These are phyloP conservation scores for Fusarium denticulatum DNA, from an alignment of 2,329 filamentous ascomycete species.

Conservation along the genomic window DNA sequence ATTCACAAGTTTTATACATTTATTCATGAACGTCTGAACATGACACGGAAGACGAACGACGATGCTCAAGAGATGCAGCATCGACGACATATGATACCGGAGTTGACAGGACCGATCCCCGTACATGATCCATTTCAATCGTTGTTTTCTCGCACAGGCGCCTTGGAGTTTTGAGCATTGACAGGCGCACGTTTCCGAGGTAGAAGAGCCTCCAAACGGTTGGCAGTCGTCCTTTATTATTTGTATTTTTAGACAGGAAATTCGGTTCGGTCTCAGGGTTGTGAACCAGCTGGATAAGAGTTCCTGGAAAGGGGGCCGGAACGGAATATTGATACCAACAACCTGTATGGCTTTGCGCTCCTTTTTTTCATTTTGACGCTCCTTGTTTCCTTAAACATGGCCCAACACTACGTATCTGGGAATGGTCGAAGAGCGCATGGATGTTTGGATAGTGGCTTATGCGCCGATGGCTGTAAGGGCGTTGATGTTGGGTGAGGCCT, in stretches of 20 bases:
- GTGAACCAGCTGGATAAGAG: constrained; percentile 25
- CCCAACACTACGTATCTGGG: background rate
- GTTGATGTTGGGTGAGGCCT: constrained; percentile 17
- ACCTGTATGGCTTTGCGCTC: constrained; percentile 33
- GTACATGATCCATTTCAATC: constrained; percentile 39
- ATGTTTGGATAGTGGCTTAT: constrained; percentile 12
- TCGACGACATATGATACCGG: constrained; percentile 35
- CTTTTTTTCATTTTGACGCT: constrained; percentile 12
- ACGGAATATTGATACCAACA: constrained; percentile 41
- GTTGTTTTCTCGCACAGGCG: constrained; percentile 43
- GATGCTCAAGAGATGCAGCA: constrained; percentile 22
- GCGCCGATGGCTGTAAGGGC: background rate
- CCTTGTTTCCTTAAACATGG: constrained; percentile 4
- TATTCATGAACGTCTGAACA: background rate
- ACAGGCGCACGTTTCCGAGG: constrained; percentile 28
- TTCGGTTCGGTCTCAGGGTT: constrained; percentile 2
- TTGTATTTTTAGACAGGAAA: constrained; percentile 36
- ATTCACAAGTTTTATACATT: background rate
- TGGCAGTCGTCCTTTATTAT: constrained; percentile 6
- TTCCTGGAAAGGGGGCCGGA: constrained; percentile 22
- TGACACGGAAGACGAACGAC: constrained; percentile 15
- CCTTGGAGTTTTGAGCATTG: constrained; percentile 41
- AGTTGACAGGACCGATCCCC: constrained; percentile 34
- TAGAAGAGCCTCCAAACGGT: constrained; percentile 7
- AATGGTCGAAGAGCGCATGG: background rate